Conservation (phyloP, 202 grass and related monocot genomes). For the Bolboschoenoplectus hybrid region DNA sequence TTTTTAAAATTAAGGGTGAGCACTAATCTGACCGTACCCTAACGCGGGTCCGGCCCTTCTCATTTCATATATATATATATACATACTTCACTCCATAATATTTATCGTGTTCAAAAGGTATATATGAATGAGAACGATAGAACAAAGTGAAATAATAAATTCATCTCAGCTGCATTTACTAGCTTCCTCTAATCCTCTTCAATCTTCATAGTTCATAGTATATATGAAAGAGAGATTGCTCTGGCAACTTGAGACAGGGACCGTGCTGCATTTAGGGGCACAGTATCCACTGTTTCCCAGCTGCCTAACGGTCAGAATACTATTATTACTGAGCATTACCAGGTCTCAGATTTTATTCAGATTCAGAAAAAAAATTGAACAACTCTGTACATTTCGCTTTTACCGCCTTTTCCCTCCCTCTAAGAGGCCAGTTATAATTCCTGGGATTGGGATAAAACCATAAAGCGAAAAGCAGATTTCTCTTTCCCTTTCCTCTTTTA, state of each 20-base stretch:
- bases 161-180: background rate
- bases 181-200: too few species aligned
- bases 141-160: slow-evolving; percentile 28
- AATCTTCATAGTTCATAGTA: background rate
- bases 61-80: too few species aligned
- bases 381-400: slow-evolving; percentile 9
- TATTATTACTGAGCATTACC: slow-evolving; percentile 34
- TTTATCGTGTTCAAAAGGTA: too few species aligned
- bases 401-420: slow-evolving; percentile 30
- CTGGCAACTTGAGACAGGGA: background rate
- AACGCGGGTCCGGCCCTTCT: too few species aligned
- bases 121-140: background rate
- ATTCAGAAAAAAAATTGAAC: background rate
- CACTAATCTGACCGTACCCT: too few species aligned
- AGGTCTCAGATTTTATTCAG: background rate
- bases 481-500: background rate
- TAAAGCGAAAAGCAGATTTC: slow-evolving; percentile 11
- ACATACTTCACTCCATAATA: too few species aligned
- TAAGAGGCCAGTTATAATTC: background rate
- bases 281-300: slow-evolving; percentile 36
- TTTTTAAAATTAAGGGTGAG: too few species aligned
- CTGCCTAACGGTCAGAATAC: slow-evolving; percentile 28
- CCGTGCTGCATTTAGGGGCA: slow-evolving; percentile 51
- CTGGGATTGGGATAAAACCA: background rate
- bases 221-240: slow-evolving; percentile 2